These are phyloP conservation scores for Dactylorhiza incarnata DNA, from an alignment of 106 monocot genomes.

Conservation along the genomic window DNA sequence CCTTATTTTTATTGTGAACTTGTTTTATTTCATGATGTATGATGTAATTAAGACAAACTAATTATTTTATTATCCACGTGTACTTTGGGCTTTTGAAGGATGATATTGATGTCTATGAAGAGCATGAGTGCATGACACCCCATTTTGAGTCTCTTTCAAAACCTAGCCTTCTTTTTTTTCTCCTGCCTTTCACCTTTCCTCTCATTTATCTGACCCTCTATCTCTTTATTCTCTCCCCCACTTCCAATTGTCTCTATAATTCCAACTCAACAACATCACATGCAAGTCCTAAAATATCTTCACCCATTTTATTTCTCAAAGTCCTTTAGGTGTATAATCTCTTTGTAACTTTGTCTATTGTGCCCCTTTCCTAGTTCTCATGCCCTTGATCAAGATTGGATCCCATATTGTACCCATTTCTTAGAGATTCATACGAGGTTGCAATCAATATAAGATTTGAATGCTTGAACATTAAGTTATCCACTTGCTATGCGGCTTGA, in stretches of 20 bases:
- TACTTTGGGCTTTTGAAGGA: neutral
- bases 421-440: too few species aligned
- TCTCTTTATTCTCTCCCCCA: neutral
- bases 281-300: too few species aligned
- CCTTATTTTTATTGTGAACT: neutral
- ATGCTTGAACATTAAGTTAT: too few species aligned
- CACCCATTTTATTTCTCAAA: too few species aligned
- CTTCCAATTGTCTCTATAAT: neutral
- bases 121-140: neutral
- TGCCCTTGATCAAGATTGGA: neutral
- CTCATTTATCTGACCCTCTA: neutral
- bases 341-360: too few species aligned
- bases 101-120: neutral
- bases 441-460: too few species aligned
- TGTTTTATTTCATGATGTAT: neutral
- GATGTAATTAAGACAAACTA: neutral
- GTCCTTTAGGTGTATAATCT: too few species aligned
- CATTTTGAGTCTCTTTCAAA: neutral
- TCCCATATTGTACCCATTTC: too few species aligned
- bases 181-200: neutral
- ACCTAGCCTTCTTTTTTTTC: neutral
- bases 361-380: neutral
- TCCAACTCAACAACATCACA: neutral
- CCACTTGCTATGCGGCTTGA: too few species aligned
- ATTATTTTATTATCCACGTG: neutral